Evolutionary conservation across 2,329 filamentous ascomycete species (phyloP), one percentile per base, ranked within the genome.

Genomic region (Sporothrix curviconia): DNA sequence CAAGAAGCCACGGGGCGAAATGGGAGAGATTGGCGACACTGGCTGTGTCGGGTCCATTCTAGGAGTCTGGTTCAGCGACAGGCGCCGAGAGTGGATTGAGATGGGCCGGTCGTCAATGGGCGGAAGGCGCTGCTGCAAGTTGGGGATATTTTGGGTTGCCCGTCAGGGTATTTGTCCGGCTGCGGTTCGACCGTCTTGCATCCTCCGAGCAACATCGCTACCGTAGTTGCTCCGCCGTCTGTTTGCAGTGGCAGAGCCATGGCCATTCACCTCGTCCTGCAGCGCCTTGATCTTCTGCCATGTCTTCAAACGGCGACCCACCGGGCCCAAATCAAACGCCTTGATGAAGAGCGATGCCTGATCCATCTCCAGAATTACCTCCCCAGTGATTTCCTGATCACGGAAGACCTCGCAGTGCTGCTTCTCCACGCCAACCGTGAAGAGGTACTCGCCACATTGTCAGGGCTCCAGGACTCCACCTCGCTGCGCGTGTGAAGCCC

Each of bases 251-350:
- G 74, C 76, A 25, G 71, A 62, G 15, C 67, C 58, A 7, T 70
- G 72, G 44, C 80, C 80, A 62, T 82, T 86, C 42, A 94, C 85
- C 70, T 96, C 90, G 66, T 95, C 89, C 69, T 97, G 92, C 62
- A 97, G 79, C 3, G 84, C 78, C 71, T 95, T 95, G 70, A 97
- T 92, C 72, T 94, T 96, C 72, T 96, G 90, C 92, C 92, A 97
- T 2, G 92, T 96, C 71, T 95, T 95, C 61, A 97, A 74, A 60
- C 92, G 82, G 58, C 90, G 82, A 8, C 92, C 92, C 64, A 97
- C 92, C 3, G 92, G 90, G 17, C 92, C 92, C 63, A 97, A 79
- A 64, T 96, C 90, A 65, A 96, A 95, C 47, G 94, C 92, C 68
- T 96, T 96, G 76, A 97, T 86, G 69, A 96, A 95, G 15, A 97